Base-by-base conservation (phyloP, 352 stramenopile species). In the Plasmopara muralis region DNA sequence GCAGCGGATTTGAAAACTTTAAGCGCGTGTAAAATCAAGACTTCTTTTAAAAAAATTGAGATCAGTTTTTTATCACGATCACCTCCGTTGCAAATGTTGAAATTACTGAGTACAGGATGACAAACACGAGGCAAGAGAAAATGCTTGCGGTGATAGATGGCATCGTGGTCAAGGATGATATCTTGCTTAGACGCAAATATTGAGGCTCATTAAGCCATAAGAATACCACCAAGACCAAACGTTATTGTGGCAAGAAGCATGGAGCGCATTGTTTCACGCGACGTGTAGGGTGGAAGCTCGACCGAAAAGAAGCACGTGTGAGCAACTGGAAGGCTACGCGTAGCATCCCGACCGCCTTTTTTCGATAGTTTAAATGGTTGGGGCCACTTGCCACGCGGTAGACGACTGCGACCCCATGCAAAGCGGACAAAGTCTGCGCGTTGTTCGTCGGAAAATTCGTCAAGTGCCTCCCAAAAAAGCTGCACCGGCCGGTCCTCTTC, bases 251-350 rank as follows among this genome's bases (percentile, higher is more conserved):
- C 93, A 30, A 97, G 74, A 31, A 98, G 65, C 68, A 96, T 95
- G 44, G 78, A 85, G 28, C 72, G 78, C 88, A 97, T 97, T 43
- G 83, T 84, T 28, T 96, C 83, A 39, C 85, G 73, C 2, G 84
- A 97, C 37, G 77, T 92, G 68, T 98, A 98, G 13, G 86, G 85
- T 29, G 93, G 93, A 28, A 98, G 60, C 62, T 98, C 93, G 47
- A 98, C 78, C 20, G 85, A 95, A 64, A 98, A 98, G 73, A 98
- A 98, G 66, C 93, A 98, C 41, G 93, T 97, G 68, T 98, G 93
- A 31, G 87, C 91, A 8, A 98, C 86, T 0, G 89, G 90, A n/a
- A 97, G 63, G 37, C 83, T 90, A 18, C 79, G 60, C 10, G 60
- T 86, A 47, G 70, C 74, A 60, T 96, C 86, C 16, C 86, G 83